These are phyloP conservation scores for Pythium rhizo-oryzae DNA, from an alignment of 352 stramenopile genomes.

Conservation along the genomic window DNA sequence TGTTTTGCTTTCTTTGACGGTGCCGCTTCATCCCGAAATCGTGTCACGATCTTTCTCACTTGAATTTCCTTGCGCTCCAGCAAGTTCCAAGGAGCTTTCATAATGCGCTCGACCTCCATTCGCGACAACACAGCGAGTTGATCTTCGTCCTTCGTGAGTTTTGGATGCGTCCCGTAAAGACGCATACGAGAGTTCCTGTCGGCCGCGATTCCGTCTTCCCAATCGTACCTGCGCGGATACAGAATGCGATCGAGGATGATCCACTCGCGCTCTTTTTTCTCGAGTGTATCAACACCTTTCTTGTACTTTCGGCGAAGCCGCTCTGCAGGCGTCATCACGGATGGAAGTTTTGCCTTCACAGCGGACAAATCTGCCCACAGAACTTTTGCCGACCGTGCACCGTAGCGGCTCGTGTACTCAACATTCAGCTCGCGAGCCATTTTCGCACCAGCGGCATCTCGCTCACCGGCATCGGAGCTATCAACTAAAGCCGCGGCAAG, in stretches of 20 bases:
- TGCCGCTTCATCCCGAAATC: constrained; percentile 57
- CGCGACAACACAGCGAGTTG: constrained; percentile 58
- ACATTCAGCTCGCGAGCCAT: constrained; percentile 59
- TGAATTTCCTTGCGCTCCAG: constrained; percentile 75
- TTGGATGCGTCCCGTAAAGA: constrained; percentile 49
- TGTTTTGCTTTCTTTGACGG: constrained; percentile 19
- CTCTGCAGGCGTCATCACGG: constrained; percentile 77
- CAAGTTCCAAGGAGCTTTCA: constrained; percentile 75
- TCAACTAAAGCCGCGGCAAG: constrained; percentile 52
- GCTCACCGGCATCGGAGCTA: constrained; percentile 23
- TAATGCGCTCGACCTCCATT: constrained; percentile 67
- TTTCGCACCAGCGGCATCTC: constrained; percentile 51
- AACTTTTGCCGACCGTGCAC: constrained; percentile 54
- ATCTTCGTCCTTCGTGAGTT: constrained; percentile 69
- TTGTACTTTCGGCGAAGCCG: constrained; percentile 81
- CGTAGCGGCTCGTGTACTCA: constrained; percentile 56
- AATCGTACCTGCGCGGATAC: constrained; percentile 64
- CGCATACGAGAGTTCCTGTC: constrained; percentile 32
- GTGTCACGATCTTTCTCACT: constrained; percentile 70
- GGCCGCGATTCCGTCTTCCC: constrained; percentile 48
- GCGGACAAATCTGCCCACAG: constrained; percentile 73
- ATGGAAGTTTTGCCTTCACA: constrained; percentile 74
- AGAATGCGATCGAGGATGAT: constrained; percentile 72
- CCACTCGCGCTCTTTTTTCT: constrained; percentile 82
- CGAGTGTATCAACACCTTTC: constrained; percentile 52